These are phyloP conservation scores for Bipolaris bicolor DNA, from an alignment of 2,329 filamentous ascomycete genomes.

Conservation along the genomic window DNA sequence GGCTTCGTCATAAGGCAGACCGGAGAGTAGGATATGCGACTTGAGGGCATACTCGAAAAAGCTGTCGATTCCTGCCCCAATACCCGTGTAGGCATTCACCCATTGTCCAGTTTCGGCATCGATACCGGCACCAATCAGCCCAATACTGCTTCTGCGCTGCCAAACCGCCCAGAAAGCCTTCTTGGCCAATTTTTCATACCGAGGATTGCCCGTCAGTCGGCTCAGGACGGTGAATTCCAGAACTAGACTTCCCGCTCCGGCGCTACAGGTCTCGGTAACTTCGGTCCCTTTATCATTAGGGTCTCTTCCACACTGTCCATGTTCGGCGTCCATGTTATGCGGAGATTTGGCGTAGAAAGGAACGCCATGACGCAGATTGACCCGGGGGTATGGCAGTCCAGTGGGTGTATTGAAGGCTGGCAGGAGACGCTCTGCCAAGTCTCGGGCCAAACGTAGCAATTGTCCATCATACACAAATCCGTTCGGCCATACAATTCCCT, in stretches of 20 bases:
- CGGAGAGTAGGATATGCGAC: constrained; percentile 87
- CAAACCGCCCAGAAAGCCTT: constrained; percentile 98
- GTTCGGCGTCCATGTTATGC: constrained; percentile 65
- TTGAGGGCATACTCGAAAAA: constrained; percentile 99
- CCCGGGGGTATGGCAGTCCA: constrained; percentile 90
- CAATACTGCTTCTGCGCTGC: constrained; percentile 81
- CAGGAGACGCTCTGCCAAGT: constrained; percentile 81
- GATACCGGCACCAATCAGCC: constrained; percentile 87
- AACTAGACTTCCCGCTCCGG: constrained; percentile 92
- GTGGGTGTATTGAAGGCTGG: constrained; percentile 92
- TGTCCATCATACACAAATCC: constrained; percentile 88
- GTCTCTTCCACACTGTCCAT: constrained; percentile 55
- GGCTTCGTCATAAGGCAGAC: constrained; percentile 55
- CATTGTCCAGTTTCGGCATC: constrained; percentile 90
- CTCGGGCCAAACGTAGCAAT: constrained; percentile 83
- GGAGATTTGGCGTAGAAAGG: constrained; percentile 92
- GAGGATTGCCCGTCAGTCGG: constrained; percentile 79
- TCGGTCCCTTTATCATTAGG: constrained; percentile 62
- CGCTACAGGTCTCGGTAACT: constrained; percentile 94
- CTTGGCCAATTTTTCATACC: constrained; percentile 91
- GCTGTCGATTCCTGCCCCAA: constrained; percentile 95
- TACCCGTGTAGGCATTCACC: constrained; percentile 88
- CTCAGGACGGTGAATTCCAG: constrained; percentile 92
- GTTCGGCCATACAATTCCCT: constrained; percentile 71
- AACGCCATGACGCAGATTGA: constrained; percentile 88